Base-by-base conservation (phyloP, 768 basidiomycete species). In the Trametes meyenii region DNA sequence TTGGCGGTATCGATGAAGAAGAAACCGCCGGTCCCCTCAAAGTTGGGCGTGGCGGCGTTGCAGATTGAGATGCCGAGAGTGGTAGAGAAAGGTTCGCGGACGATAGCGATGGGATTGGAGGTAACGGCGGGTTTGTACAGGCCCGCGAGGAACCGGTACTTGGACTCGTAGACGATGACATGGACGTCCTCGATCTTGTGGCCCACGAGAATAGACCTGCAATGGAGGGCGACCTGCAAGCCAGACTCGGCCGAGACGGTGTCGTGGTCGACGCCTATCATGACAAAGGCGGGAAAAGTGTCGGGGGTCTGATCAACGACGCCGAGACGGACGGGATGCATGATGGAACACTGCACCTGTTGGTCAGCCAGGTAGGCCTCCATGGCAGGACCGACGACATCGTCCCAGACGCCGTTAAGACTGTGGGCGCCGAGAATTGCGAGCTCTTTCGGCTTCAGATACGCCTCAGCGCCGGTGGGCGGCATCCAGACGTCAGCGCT, bases 11-110 rank as follows among this genome's bases (percentile, higher is more conserved):
- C 44, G 16, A 23, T 45, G 33, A 71, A 50, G 58, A 55, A 71
- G 60, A 66, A 63, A 16, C 69, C 66, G 5, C 70, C 52, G 0
- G 70, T 71, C 2, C 70, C 70, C 60, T 64, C 63, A 36, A 69
- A n/a, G 46, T 40, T 16, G 46, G 61, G 45, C n/a, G 61, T 60
- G 13, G 17, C 38, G 19, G 38, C 61, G 60, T 71, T 39, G 55
- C 66, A 56, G 52, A 70, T 67, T 0, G 38, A 55, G 16, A 70
- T 66, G 55, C 71, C 67, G n/a, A 72, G 69, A 19, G 65, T 16
- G 36, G 73, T 69, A 55, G 75, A 60, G 54, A 76, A 62, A 26
- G 69, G 74, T 16, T 69, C 62, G n/a, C 66, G 63, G 45, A 67
- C 62, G 16, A 58, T 23, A 36, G 48, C 62, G 23, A 68, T 69